phyloP scores from a whole-genome alignment of 176 grass and related monocot species.

The Tillandsia leiboldiana region DNA sequence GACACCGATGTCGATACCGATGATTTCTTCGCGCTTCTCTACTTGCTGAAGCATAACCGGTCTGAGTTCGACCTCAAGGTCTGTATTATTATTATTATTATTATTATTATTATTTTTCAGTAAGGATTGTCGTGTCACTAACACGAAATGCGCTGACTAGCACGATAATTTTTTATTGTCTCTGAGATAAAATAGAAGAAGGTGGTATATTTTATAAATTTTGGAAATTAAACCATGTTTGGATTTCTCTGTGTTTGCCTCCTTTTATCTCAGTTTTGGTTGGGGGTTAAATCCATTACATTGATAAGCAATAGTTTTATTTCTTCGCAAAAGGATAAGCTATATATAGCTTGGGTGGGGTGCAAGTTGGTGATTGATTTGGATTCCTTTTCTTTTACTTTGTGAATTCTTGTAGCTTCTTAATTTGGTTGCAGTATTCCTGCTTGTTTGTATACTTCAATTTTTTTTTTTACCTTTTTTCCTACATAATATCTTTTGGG shows the following conservation, averaged over 20 bases:
- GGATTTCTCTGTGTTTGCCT: not conserved
- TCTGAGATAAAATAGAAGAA: not conserved
- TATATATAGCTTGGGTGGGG: too few species aligned
- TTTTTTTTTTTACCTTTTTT: too few species aligned
- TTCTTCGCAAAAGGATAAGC: too few species aligned
- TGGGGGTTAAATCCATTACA: too few species aligned
- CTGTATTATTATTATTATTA: not conserved
- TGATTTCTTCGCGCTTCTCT: conserved; percentile 66
- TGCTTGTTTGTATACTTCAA: too few species aligned
- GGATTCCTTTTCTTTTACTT: too few species aligned
- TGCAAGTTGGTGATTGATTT: too few species aligned
- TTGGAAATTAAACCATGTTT: not conserved
- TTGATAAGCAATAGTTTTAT: too few species aligned
- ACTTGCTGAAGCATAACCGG: conserved; percentile 76
- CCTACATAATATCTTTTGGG: too few species aligned
- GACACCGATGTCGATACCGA: conserved; percentile 75
- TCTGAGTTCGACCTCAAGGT: conserved; percentile 79
- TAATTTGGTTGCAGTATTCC: too few species aligned
- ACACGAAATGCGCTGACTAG: too few species aligned
- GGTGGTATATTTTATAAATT: not conserved
- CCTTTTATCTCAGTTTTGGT: not conserved
- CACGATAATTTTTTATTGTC: not conserved
- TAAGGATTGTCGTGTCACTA: not conserved
- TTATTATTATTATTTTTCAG: not conserved
- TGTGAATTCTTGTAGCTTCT: too few species aligned